phyloP scores from a whole-genome alignment of 768 basidiomycete species.

The Rhodotorula babjevae region DNA sequence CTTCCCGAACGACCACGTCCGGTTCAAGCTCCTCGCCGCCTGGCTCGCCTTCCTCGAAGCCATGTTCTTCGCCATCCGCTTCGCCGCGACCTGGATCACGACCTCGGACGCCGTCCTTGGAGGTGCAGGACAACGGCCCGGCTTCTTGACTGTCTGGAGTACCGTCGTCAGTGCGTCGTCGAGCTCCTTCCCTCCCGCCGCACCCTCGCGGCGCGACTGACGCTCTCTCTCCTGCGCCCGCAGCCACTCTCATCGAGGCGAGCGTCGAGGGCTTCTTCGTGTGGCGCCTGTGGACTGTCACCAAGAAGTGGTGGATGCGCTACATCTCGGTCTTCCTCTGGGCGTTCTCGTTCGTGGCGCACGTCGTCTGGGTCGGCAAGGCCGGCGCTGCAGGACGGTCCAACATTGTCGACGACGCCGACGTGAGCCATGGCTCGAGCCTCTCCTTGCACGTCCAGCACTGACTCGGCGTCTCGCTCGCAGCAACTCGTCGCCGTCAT shows the following conservation, averaged over 20 bases:
- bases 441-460: background rate
- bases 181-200: background rate
- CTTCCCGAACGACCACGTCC: conserved; percentile 12
- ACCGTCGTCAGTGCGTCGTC: background rate
- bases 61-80: conserved; percentile 3
- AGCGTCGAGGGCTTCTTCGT: conserved; percentile 23
- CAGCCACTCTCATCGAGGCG: conserved; percentile 2
- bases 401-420: background rate
- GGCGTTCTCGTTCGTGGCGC: conserved; percentile 9
- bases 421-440: background rate
- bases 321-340: conserved; percentile 10
- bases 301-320: conserved; percentile 17
- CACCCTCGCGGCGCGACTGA: background rate
- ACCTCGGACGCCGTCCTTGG: background rate
- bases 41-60: conserved; percentile 3
- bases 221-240: no score
- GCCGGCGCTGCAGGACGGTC: background rate
- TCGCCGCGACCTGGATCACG: background rate
- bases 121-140: background rate
- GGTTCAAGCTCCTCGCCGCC: conserved; percentile 17
- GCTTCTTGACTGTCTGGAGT: background rate
- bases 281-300: conserved; percentile 14
- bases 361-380: conserved; percentile 17
- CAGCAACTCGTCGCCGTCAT: background rate
- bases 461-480: background rate